phyloP scores from a whole-genome alignment of 1,284 basidiomycete species.

The Trichosporon inkin region DNA sequence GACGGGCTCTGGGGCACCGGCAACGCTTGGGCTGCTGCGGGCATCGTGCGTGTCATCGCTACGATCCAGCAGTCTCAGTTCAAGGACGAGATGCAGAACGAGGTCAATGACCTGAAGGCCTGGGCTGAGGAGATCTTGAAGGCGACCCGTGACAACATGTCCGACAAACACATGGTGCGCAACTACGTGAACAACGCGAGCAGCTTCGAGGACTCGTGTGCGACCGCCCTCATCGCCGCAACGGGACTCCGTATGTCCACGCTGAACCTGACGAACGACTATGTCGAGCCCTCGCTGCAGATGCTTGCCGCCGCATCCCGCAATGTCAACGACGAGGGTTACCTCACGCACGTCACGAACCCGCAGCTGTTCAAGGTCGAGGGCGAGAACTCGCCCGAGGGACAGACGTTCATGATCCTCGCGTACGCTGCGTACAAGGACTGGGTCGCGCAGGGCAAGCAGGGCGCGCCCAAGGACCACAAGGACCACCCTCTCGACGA shows the following conservation, averaged over 20 bases:
- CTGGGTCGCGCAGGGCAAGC: conserved; percentile 58
- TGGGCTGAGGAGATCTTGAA: conserved; percentile 54
- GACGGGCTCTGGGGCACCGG: conserved; percentile 47
- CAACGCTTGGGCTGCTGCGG: conserved; percentile 56
- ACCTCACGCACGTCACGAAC: conserved; percentile 67
- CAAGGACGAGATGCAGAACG: conserved; percentile 35
- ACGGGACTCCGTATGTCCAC: conserved; percentile 62
- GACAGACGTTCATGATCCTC: conserved; percentile 66
- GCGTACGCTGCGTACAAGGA: conserved; percentile 68
- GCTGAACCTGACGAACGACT: conserved; percentile 41
- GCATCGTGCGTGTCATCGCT: conserved; percentile 54
- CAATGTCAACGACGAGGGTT: conserved; percentile 54
- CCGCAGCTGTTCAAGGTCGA: conserved; percentile 57
- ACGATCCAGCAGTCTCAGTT: conserved; percentile 51
- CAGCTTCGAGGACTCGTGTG: conserved; percentile 70
- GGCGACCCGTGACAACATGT: conserved; percentile 49
- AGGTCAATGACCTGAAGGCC: conserved; percentile 48
- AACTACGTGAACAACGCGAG: conserved; percentile 67
- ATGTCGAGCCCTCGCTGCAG: conserved; percentile 35
- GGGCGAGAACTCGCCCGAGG: conserved; percentile 59
- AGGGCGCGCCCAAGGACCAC: conserved; percentile 48
- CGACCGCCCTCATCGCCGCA: conserved; percentile 69
- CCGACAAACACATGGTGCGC: conserved; percentile 59
- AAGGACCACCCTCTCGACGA: conserved; percentile 25
- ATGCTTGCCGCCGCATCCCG: conserved; percentile 37